Evolutionary conservation across 2,329 filamentous ascomycete species (phyloP).

Genomic region (Colletotrichum eremochloae): DNA sequence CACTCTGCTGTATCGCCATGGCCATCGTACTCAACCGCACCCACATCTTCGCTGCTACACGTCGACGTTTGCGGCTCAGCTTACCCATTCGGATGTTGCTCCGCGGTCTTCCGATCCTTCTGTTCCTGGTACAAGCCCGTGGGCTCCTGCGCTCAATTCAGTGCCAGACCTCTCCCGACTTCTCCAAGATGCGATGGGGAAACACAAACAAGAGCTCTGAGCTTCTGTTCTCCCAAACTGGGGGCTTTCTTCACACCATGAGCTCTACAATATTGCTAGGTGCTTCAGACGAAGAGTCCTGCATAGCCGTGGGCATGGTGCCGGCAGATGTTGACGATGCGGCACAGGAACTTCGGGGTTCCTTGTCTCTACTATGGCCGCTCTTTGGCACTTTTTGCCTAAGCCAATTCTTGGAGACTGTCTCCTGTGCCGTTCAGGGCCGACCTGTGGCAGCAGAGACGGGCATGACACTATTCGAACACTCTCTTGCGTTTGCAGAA

Average conservation of each 20-base stretch:
- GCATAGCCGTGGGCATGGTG: slow-evolving; percentile 80
- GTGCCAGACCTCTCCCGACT: slow-evolving; percentile 87
- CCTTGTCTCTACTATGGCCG: slow-evolving; percentile 81
- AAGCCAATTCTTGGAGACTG: slow-evolving; percentile 89
- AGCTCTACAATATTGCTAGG: slow-evolving; percentile 81
- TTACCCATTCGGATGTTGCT: slow-evolving; percentile 80
- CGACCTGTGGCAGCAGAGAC: slow-evolving; percentile 85
- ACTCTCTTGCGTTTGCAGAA: slow-evolving; percentile 95
- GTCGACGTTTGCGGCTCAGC: slow-evolving; percentile 80
- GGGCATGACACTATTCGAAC: slow-evolving; percentile 96
- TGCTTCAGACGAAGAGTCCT: slow-evolving; percentile 80
- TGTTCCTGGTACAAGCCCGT: slow-evolving; percentile 77
- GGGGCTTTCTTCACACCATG: slow-evolving; percentile 77
- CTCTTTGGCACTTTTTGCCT: slow-evolving; percentile 78
- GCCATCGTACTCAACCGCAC: slow-evolving; percentile 91
- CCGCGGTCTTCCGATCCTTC: slow-evolving; percentile 77
- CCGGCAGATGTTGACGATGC: slow-evolving; percentile 65
- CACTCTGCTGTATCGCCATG: slow-evolving; percentile 86
- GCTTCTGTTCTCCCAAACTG: slow-evolving; percentile 78
- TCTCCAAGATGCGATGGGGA: slow-evolving; percentile 77
- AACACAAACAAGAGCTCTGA: slow-evolving; percentile 74
- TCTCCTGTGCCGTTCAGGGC: slow-evolving; percentile 90
- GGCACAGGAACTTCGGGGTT: slow-evolving; percentile 75
- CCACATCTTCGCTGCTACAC: slow-evolving; percentile 91
- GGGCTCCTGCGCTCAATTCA: slow-evolving; percentile 86